These are phyloP conservation scores for Ceratonia siliqua DNA, from an alignment of 306 rosid genomes.

Conservation along the genomic window DNA sequence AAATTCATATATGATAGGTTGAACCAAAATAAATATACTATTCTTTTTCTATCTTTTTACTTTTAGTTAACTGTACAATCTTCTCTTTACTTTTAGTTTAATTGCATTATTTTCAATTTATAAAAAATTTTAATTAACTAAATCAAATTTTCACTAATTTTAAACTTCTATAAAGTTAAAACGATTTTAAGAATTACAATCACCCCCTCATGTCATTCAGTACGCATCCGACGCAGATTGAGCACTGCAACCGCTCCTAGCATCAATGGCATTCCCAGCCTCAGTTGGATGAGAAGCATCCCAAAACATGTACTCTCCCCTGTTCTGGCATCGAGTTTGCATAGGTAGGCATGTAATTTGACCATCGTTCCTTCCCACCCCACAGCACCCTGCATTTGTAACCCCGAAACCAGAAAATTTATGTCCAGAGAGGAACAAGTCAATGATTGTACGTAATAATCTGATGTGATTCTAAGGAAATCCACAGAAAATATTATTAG, in stretches of 20 bases:
- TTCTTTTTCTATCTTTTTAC: too few relatives aligned
- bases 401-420: constrained; percentile 62
- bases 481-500: not conserved
- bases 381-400: constrained; percentile 81
- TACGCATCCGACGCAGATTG: constrained; percentile 82
- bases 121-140: too few relatives aligned
- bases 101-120: too few relatives aligned
- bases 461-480: not conserved
- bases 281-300: constrained; percentile 97
- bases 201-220: too few relatives aligned
- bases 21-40: too few relatives aligned
- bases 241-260: constrained; percentile 67
- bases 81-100: too few relatives aligned
- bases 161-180: too few relatives aligned
- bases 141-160: too few relatives aligned
- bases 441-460: not conserved
- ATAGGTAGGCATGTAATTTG: constrained; percentile 79
- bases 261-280: constrained; percentile 62
- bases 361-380: constrained; percentile 93
- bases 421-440: not conserved
- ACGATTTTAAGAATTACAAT: too few relatives aligned
- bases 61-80: too few relatives aligned
- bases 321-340: constrained; percentile 77
- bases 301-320: constrained; percentile 74
- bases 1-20: too few relatives aligned